Evolutionary conservation across 2,329 filamentous ascomycete species (phyloP).

Genomic region (Neocatenulostroma microsporum): DNA sequence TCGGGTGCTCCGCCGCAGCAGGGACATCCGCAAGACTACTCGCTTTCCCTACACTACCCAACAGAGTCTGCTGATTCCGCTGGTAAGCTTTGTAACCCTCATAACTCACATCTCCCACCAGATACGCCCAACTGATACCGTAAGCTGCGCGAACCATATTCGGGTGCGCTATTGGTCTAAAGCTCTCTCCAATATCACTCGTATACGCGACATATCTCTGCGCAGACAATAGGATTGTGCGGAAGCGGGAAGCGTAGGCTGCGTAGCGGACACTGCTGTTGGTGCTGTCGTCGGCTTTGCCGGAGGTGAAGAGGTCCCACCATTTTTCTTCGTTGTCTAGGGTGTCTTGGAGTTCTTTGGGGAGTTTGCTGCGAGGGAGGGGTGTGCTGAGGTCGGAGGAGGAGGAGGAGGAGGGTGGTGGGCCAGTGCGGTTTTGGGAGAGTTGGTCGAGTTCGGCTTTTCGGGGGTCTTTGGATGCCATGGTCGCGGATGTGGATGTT

Average conservation of each 20-base stretch:
- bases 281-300: slow-evolving; percentile 69
- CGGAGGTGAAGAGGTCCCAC: slow-evolving; percentile 51
- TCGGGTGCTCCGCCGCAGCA: slow-evolving; percentile 10
- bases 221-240: slow-evolving; percentile 67
- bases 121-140: slow-evolving; percentile 84
- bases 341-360: slow-evolving; percentile 48
- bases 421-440: slow-evolving; percentile 35
- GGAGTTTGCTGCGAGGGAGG: slow-evolving; percentile 45
- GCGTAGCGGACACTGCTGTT: slow-evolving; percentile 84
- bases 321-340: slow-evolving; percentile 61
- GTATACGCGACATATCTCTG: slow-evolving; percentile 98
- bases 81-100: slow-evolving; percentile 95
- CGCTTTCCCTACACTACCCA: slow-evolving; percentile 64
- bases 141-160: slow-evolving; percentile 75
- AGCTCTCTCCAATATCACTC: slow-evolving; percentile 88
- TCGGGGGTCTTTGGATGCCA: slow-evolving; percentile 31
- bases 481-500: slow-evolving; percentile 14
- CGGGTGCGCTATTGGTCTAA: slow-evolving; percentile 85
- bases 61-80: slow-evolving; percentile 67
- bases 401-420: too few relatives aligned
- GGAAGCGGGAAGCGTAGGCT: slow-evolving; percentile 69
- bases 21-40: slow-evolving; percentile 27
- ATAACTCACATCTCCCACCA: slow-evolving; percentile 80
- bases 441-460: slow-evolving; percentile 16
- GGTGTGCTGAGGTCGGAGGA: slow-evolving; percentile 42